Evolutionary conservation across 2,329 filamentous ascomycete genomes (phyloP), one percentile per base, ranked within the genome.

Genomic region (Trichoderma atroviride): DNA sequence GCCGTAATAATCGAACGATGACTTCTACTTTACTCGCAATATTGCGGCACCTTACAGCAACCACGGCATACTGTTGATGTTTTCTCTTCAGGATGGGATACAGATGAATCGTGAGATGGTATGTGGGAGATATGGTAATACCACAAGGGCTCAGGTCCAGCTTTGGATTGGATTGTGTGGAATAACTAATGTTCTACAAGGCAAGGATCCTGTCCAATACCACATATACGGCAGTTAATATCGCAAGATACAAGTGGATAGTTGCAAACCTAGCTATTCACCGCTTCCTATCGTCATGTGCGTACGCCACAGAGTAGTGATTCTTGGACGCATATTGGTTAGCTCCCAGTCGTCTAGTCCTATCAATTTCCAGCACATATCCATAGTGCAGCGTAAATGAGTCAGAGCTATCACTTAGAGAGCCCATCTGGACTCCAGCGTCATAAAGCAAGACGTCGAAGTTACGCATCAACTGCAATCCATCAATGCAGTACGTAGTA

Each of bases 361-460:
- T 67, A 69, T 61, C 68, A 67, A 64, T 27, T 58, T 53, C 59
- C 55, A 70, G 69, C 70, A 70, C 66, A 71, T 71, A 60, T 64
- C 31, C 29, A 31, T 35, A 40, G 43, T 35, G 24, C 5, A 2
- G 16, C 40, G 16, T 22, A 52, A 37, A 31, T 43, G 22, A 24
- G 11, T 33, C 7, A 6, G 16, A 40, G n/a, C 43, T 22, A 53
- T 29, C 16, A 5, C 40, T 11, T 6, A 24, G 13, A 6, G 16
- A 16, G 19, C 19, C 22, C 22, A 37, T 50, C 22, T 40, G 6
- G 29, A 35, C 10, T 19, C 4, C 55, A 52, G n/a, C 4, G 4
- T 55, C 19, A 24, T n/a, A 58, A 29, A 19, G 33, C 24, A 57
- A 33, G 16, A 29, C 2, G 5, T 2, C 37, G 22, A 33, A 37